A percentile compares a stretch with the other conserved stretches of the same genome.
phyloP scores from a whole-genome alignment of 2,329 filamentous ascomycete species.

The Hypoxylon sp. region DNA sequence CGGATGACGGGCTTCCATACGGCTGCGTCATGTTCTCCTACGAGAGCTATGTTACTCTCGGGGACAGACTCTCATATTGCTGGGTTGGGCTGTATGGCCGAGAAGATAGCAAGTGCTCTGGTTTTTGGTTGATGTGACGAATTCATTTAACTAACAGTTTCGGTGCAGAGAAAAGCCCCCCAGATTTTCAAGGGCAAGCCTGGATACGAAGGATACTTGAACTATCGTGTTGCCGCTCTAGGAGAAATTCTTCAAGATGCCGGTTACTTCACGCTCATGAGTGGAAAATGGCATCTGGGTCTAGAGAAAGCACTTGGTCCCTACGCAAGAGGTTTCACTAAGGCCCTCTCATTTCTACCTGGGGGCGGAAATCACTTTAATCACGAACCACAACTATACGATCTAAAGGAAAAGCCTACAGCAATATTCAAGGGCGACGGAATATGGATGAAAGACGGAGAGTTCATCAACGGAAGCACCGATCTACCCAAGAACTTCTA shows the following conservation, averaged over 20 bases:
- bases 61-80: constrained; percentile 66
- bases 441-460: constrained; percentile 41
- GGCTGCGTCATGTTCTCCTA: constrained; percentile 69
- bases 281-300: constrained; percentile 69
- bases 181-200: constrained; percentile 54
- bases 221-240: constrained; percentile 64
- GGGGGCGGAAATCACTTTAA: constrained; percentile 60
- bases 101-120: constrained; percentile 45
- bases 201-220: constrained; percentile 68
- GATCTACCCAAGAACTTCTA: constrained; percentile 40
- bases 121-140: background rate
- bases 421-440: constrained; percentile 40
- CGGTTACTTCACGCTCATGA: constrained; percentile 68
- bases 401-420: constrained; percentile 32
- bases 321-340: constrained; percentile 64
- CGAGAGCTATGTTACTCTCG: constrained; percentile 70
- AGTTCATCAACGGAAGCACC: constrained; percentile 37
- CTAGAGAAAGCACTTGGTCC: constrained; percentile 64
- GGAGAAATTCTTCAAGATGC: constrained; percentile 67
- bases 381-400: constrained; percentile 40
- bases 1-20: constrained; percentile 71
- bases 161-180: constrained; percentile 29
- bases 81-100: constrained; percentile 63
- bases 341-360: constrained; percentile 65
- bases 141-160: constrained; percentile 12